These are phyloP conservation scores for Logfia minima DNA, from an alignment of 129 eudicot species.

Conservation along the genomic window DNA sequence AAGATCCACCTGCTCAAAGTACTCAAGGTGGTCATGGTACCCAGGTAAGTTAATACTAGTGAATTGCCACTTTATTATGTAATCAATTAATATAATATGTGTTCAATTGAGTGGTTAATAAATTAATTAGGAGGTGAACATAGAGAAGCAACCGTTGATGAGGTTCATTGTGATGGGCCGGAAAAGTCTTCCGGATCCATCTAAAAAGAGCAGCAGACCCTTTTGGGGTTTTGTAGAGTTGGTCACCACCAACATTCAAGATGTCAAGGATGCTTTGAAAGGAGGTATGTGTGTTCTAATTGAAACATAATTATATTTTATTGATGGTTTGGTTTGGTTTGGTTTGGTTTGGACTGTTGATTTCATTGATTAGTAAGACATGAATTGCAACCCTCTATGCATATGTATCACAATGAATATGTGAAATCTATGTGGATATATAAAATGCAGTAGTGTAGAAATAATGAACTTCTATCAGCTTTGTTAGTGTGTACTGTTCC, in stretches of 20 bases:
- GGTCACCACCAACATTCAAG: conserved; percentile 44
- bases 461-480: no score
- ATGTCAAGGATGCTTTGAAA: conserved; percentile 40
- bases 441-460: no score
- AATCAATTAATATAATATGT: not conserved
- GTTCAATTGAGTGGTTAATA: not conserved
- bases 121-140: conserved; percentile 16
- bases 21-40: conserved; percentile 14
- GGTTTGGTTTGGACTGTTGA: no score
- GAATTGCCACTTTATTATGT: not conserved
- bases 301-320: no score
- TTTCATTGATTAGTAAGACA: no score
- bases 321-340: no score
- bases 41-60: not conserved
- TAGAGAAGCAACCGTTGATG: conserved; percentile 6
- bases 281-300: conserved; percentile 20
- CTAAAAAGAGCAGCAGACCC: conserved; percentile 28
- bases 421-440: no score
- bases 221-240: conserved; percentile 50
- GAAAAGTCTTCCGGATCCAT: conserved; percentile 46
- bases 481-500: no score
- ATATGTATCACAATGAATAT: no score
- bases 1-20: not conserved
- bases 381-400: no score
- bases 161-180: conserved; percentile 44